These are phyloP conservation scores for Abortiporus biennis DNA, from an alignment of 1,284 basidiomycete species.

Conservation along the genomic window DNA sequence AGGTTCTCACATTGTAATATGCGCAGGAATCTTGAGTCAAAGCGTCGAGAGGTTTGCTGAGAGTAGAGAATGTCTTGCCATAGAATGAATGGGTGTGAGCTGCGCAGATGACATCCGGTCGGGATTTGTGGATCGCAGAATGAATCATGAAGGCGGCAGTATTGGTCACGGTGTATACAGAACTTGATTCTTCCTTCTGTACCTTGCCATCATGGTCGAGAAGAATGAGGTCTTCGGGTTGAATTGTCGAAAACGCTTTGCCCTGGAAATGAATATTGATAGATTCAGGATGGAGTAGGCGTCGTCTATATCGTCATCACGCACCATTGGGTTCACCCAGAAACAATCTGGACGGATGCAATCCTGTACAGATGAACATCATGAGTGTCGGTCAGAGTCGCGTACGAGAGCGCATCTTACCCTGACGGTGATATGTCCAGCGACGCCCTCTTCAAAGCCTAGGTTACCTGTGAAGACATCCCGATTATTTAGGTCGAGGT, in stretches of 20 bases:
- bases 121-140: conserved; percentile 51
- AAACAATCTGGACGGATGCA: conserved; percentile 44
- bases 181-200: conserved; percentile 33
- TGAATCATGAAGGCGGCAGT: conserved; percentile 46
- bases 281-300: background rate
- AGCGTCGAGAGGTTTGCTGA: conserved; percentile 51
- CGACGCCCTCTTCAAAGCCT: conserved; percentile 57
- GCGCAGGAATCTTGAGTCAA: conserved; percentile 44
- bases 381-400: background rate
- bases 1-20: conserved; percentile 29
- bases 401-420: background rate
- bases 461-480: conserved; percentile 34
- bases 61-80: conserved; percentile 57
- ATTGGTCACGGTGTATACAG: conserved; percentile 34
- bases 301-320: conserved; percentile 5
- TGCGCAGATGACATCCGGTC: conserved; percentile 57
- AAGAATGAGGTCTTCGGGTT: conserved; percentile 38
- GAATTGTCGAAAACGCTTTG: conserved; percentile 38
- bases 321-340: conserved; percentile 49
- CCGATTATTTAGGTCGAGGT: conserved; percentile 7
- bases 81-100: conserved; percentile 60
- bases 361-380: conserved; percentile 23
- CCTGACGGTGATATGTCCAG: conserved; percentile 60
- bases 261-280: conserved; percentile 20
- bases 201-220: conserved; percentile 46